Evolutionary conservation across 2,329 filamentous ascomycete species (phyloP).

Genomic region (Neopestalotiopsis clavispora): DNA sequence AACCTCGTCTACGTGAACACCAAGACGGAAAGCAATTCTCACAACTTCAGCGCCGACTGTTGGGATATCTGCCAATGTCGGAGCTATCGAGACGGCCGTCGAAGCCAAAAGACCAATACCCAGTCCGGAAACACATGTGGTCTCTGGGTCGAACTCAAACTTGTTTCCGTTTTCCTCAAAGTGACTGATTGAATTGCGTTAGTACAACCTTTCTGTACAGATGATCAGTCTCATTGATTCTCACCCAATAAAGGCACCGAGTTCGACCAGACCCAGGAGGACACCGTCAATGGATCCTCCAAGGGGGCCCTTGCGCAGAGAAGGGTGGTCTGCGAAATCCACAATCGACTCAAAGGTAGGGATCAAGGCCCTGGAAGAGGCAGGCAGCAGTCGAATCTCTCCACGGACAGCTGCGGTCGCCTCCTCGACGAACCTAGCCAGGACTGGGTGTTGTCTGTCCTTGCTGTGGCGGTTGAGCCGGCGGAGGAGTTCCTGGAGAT

Average conservation of each 20-base stretch:
- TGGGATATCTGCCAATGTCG: slow-evolving; percentile 42
- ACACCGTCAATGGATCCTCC: slow-evolving; percentile 50
- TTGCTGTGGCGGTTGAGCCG: slow-evolving; percentile 40
- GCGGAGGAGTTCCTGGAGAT: slow-evolving; percentile 32
- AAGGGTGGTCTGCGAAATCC: slow-evolving; percentile 35
- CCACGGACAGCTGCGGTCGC: slow-evolving; percentile 43
- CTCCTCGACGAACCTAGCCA: slow-evolving; percentile 47
- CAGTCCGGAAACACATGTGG: slow-evolving; percentile 41
- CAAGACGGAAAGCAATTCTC: slow-evolving; percentile 50
- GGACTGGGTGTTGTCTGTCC: slow-evolving; percentile 35
- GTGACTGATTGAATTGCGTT: slow-evolving; percentile 15
- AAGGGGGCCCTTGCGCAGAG: slow-evolving; percentile 45
- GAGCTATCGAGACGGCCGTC: slow-evolving; percentile 46
- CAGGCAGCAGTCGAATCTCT: slow-evolving; percentile 40
- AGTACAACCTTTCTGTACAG: background rate
- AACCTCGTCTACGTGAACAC: slow-evolving; percentile 46
- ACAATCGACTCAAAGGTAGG: slow-evolving; percentile 44
- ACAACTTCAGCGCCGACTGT: slow-evolving; percentile 46
- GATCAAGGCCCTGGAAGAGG: slow-evolving; percentile 32
- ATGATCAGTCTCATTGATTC: slow-evolving; percentile 16
- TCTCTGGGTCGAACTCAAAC: slow-evolving; percentile 26
- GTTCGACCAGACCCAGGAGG: slow-evolving; percentile 43
- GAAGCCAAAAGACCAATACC: slow-evolving; percentile 50
- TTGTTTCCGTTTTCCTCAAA: background rate
- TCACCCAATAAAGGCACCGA: slow-evolving; percentile 51